Percentiles rank a stretch among this genome's conserved stretches.
Evolutionary conservation across 768 basidiomycete genomes (phyloP).

Genomic region (Asterophora lycoperdoides): DNA sequence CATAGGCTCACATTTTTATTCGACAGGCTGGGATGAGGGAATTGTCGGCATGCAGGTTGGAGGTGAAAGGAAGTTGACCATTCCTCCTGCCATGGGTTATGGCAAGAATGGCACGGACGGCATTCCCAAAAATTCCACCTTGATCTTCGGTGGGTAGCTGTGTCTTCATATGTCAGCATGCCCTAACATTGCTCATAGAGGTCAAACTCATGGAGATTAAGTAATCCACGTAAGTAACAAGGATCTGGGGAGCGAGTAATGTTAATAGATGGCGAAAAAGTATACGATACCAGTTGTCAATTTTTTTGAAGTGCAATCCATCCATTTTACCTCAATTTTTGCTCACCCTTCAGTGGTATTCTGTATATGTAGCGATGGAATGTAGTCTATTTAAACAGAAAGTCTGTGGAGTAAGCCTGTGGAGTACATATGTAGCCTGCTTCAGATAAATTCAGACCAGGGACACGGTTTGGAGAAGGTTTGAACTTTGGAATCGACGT

Average conservation of each 20-base stretch:
- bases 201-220: slow-evolving; percentile 70
- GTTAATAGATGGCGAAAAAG: not conserved
- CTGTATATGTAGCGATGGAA: no score
- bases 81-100: slow-evolving; percentile 69
- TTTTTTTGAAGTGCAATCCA: no score
- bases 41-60: slow-evolving; percentile 88
- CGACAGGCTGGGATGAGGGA: slow-evolving; percentile 84
- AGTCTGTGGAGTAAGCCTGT: no score
- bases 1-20: not conserved
- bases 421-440: no score
- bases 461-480: no score
- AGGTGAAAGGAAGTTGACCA: slow-evolving; percentile 78
- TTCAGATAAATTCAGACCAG: no score
- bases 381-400: no score
- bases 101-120: slow-evolving; percentile 54
- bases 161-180: not conserved
- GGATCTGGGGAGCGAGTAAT: not conserved
- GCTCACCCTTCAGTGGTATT: no score
- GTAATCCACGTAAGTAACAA: slow-evolving; percentile 26
- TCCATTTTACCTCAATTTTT: no score
- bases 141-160: slow-evolving; percentile 68
- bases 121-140: slow-evolving; percentile 79
- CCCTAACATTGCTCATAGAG: slow-evolving; percentile 36
- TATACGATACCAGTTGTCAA: not conserved
- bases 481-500: no score